Conservation (phyloP, 306 rosid genomes). For the Cucurbita pepo region DNA sequence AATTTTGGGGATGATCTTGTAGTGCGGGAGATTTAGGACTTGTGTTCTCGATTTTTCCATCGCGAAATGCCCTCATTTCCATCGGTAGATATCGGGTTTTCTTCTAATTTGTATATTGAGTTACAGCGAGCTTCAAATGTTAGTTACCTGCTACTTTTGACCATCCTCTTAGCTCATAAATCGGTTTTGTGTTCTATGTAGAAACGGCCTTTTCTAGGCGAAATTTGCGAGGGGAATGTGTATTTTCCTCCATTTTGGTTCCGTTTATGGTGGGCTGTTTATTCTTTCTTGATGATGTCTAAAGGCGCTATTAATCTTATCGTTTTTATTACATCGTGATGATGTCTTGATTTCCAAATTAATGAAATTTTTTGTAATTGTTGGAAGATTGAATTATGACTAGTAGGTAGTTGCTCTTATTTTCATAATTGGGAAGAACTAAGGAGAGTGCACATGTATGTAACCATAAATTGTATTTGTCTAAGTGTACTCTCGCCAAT, state of each 20-base stretch:
- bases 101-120: neutral
- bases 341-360: neutral
- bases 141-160: neutral
- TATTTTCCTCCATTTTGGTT: neutral
- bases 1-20: neutral
- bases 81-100: neutral
- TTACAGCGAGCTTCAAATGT: neutral
- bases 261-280: neutral
- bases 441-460: neutral
- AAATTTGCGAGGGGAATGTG: neutral
- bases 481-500: neutral
- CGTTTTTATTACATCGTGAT: neutral
- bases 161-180: neutral
- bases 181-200: neutral
- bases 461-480: neutral
- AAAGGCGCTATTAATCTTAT: neutral
- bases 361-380: neutral
- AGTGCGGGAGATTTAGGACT: neutral
- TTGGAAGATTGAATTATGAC: neutral
- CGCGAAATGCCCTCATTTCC: neutral
- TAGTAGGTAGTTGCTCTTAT: neutral
- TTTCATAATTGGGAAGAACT: neutral
- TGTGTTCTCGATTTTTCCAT: neutral
- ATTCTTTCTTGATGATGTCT: neutral
- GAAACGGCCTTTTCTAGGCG: neutral